These are phyloP conservation scores for Hapsidospora chrysogenum DNA, from an alignment of 495 filamentous ascomycete species.

Conservation along the genomic window DNA sequence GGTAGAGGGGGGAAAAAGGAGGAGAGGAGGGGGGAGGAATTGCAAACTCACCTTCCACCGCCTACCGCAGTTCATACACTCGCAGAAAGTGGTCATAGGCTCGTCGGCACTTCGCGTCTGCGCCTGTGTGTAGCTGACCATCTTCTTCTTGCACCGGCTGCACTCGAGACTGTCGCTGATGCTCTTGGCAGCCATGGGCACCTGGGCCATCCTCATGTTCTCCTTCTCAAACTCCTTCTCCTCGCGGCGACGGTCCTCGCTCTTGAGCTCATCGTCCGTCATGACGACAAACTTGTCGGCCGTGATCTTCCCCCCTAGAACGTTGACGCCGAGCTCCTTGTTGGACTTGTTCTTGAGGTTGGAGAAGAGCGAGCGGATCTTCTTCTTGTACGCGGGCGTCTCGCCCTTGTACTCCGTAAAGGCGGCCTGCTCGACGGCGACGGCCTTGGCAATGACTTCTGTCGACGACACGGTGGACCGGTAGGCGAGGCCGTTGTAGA, in stretches of 20 bases:
- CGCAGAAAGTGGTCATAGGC: conserved; percentile 73
- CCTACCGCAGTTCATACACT: conserved; percentile 58
- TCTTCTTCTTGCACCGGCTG: conserved; percentile 76
- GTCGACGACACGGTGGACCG: conserved; percentile 37
- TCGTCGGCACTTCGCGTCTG: conserved; percentile 93
- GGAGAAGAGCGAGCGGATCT: conserved; percentile 80
- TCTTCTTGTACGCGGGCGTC: conserved; percentile 56
- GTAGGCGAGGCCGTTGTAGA: conserved; percentile 69
- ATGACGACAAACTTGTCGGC: conserved; percentile 55
- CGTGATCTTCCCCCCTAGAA: conserved; percentile 55
- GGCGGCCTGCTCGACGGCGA: conserved; percentile 57
- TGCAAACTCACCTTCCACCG: conserved; percentile 48
- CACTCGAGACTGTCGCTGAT: conserved; percentile 78
- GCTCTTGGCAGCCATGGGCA: conserved; percentile 72
- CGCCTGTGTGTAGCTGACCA: conserved; percentile 87
- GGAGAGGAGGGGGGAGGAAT: background rate
- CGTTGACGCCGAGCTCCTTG: conserved; percentile 50
- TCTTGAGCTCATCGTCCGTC: conserved; percentile 60
- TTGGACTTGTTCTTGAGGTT: conserved; percentile 91
- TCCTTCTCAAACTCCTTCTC: conserved; percentile 62
- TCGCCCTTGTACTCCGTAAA: conserved; percentile 48
- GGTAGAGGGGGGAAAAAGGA: background rate
- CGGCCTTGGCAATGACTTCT: conserved; percentile 47
- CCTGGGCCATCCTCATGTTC: conserved; percentile 92
- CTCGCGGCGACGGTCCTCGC: conserved; percentile 44